Evolutionary conservation across 441 rosid species (phyloP).

Genomic region (Manihot esculenta): DNA sequence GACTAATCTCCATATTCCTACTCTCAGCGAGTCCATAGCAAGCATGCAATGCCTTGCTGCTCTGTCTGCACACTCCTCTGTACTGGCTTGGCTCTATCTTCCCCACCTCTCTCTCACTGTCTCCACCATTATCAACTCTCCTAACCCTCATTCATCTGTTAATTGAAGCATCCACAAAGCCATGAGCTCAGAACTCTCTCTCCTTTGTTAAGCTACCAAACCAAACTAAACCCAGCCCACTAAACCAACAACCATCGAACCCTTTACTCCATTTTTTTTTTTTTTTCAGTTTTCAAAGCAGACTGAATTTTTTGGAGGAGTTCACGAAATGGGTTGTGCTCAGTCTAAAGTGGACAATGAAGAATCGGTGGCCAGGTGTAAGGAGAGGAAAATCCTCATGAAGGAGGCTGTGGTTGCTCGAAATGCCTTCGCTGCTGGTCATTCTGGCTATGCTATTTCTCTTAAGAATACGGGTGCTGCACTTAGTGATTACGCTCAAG

Average conservation of each 20-base stretch:
- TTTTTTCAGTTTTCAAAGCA: background rate
- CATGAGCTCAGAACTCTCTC: background rate
- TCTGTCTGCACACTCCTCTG: slow-evolving; percentile 22
- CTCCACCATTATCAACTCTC: slow-evolving; percentile 11
- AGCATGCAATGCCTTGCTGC: slow-evolving; percentile 4
- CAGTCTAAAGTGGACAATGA: slow-evolving; percentile 92
- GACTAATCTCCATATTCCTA: slow-evolving; percentile 25
- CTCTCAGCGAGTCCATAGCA: slow-evolving; percentile 25
- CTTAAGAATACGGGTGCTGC: slow-evolving; percentile 92
- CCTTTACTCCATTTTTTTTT: too few relatives aligned
- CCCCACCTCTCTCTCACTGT: slow-evolving; percentile 18
- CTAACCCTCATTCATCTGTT: background rate
- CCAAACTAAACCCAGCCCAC: too few relatives aligned
- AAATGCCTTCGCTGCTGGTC: slow-evolving; percentile 87
- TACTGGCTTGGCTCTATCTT: slow-evolving; percentile 30
- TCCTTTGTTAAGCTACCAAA: background rate
- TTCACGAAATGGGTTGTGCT: slow-evolving; percentile 65
- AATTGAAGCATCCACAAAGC: too few relatives aligned
- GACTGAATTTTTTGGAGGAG: background rate
- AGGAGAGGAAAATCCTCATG: slow-evolving; percentile 65
- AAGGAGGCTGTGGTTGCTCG: slow-evolving; percentile 68
- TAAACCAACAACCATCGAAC: too few relatives aligned
- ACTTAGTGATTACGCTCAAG: slow-evolving; percentile 76
- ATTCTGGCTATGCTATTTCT: slow-evolving; percentile 70
- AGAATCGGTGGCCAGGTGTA: slow-evolving; percentile 83